Base-by-base conservation (phyloP, 169 alveolate genomes). In the Eimeria falciformis region DNA sequence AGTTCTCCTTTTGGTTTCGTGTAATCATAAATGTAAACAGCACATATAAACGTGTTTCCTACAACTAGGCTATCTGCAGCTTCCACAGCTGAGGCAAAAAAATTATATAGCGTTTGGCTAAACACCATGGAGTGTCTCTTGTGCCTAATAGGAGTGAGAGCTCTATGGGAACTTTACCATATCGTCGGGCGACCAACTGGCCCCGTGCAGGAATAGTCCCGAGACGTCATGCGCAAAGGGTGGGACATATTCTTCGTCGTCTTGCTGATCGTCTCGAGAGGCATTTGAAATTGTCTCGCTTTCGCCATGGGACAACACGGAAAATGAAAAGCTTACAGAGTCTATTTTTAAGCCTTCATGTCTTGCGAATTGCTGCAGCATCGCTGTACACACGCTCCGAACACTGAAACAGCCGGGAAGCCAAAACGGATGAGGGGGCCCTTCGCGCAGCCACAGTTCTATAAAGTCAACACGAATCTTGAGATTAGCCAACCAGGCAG, bases 121-220 rank as follows among this genome's bases (percentile, higher is more conserved):
- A 33, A 33, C 40, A 33, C 40, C 40, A 33, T 33, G 40, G 40
- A 33, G 40, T 33, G 40, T 33, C 40, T 33, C 40, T 33, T 33
- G 40, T 33, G 40, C 25, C 53, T 47, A 43, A 40, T 3, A 37
- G 1, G 23, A 56, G 83, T 37, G 40, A 37, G 47, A 53, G 2
- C 55, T 12, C 29, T 17, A 2, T 7, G 37, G 43, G 53, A 17
- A 3, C 81, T 45, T 78, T 37, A 91, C 94, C 81, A 43, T 46
- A 46, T 91, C 94, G 21, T 91, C 91, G 17, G 62, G 50, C 14
- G 87, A 78, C 99, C 99, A 98, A 87, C 98, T 96, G 62, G 99
- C 99, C 17, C 99, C 99, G 90, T 97, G 98, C 87, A 98, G 79
- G 91, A 94, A 97, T 94, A 98, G 94, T 66, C 99, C 99, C 84